Conservation (phyloP, 139 green algal genomes). For the Yamagishiella unicocca region DNA sequence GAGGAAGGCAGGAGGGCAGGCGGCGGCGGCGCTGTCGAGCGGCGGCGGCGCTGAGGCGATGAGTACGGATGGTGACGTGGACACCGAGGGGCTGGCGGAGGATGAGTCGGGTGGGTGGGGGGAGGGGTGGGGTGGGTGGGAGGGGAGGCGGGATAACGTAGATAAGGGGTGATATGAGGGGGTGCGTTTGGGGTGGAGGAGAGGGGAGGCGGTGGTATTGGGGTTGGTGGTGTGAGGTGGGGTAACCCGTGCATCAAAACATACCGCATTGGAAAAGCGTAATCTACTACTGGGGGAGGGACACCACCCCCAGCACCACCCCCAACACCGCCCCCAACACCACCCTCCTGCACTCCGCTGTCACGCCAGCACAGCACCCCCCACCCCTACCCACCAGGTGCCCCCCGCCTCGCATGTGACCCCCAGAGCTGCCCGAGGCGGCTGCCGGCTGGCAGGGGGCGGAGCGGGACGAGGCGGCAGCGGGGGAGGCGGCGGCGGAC, state of each 20-base stretch:
- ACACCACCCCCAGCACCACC: too few species aligned
- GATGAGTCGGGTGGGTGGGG: conserved; percentile 34
- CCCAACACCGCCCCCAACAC: too few species aligned
- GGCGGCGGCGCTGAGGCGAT: not conserved
- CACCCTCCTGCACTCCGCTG: too few species aligned
- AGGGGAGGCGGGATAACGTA: too few species aligned
- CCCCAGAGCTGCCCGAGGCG: conserved; percentile 20
- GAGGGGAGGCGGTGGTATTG: too few species aligned
- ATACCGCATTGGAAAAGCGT: too few species aligned
- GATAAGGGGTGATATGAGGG: too few species aligned
- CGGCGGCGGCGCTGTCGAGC: not conserved
- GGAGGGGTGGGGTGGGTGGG: too few species aligned
- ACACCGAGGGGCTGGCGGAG: not conserved
- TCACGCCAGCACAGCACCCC: not conserved
- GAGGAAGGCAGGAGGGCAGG: not conserved
- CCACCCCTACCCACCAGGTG: not conserved
- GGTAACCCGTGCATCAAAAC: too few species aligned
- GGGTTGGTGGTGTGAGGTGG: too few species aligned
- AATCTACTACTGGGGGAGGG: too few species aligned
- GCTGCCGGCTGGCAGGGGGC: not conserved
- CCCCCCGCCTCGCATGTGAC: not conserved
- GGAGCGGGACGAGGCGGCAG: not conserved
- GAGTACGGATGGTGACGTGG: not conserved
- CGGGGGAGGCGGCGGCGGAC: not conserved
- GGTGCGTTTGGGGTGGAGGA: too few species aligned